Base-by-base conservation (phyloP, 2,329 filamentous ascomycete genomes). In the Chaetomiaceae sp. region DNA sequence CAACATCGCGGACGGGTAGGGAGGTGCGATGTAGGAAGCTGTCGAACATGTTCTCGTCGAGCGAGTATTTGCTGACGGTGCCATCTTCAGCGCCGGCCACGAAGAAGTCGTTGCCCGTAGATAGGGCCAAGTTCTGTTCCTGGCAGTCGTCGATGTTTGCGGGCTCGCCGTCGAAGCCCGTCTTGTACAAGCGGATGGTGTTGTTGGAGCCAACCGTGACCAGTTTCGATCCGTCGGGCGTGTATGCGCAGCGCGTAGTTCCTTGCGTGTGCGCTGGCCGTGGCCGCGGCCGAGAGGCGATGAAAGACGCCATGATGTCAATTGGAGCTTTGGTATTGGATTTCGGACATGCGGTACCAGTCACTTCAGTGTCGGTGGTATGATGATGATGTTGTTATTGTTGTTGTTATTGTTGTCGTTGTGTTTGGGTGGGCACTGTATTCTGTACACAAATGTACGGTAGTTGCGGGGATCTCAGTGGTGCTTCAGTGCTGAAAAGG, bases 161-260 rank as follows among this genome's bases (percentile, higher is more conserved):
- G 9, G 95, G 94, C 68, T 99, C 94, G 62, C 90, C 91, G 72
- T 95, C 88, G 34, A 87, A 94, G 55, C 89, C 90, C 13, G 91
- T 94, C 61, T 86, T 89, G 75, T 95, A 99, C 45, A 97, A 82
- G 45, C 95, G 88, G 64, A 96, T 90, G 7, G 89, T 90, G 65
- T 95, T 95, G 73, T 97, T 96, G 54, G 89, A 87, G 59, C 94
- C 94, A 56, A 90, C 91, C 10, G 94, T 97, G 60, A 97, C 83
- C 53, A 99, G 79, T 63, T 87, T 89, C 61, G 80, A 81, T 57
- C 95, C 94, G 69, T 95, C 85, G 6, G 90, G 89, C 1, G 91
- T 96, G 71, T 97, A 97, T 58, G 87, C 82, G 61, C 95, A 84
- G 62, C 85, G 90, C 2, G 95, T 97, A 53, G 84, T 82, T 58